A percentile compares a stretch with the other conserved stretches of the same genome.
Conservation (phyloP, 257 asterid species). For the Solanum arcanum region DNA sequence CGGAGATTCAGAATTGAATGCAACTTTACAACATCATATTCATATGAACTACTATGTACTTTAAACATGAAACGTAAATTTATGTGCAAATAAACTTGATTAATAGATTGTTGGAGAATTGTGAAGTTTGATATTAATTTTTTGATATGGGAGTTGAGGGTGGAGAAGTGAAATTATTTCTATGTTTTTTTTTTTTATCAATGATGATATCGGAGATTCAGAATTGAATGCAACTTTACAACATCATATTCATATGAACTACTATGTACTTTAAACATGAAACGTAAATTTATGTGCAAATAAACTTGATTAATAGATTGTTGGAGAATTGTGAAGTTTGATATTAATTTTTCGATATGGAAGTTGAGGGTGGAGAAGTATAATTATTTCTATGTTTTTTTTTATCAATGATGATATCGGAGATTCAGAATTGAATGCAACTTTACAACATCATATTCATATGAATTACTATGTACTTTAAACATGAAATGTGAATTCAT, state of each 20-base stretch:
- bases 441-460: too few species aligned
- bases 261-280: too few species aligned
- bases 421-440: too few species aligned
- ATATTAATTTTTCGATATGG: conserved; percentile 11
- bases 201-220: background rate
- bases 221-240: background rate
- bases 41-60: too few species aligned
- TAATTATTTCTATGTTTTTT: too few species aligned
- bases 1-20: too few species aligned
- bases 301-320: background rate
- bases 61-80: background rate
- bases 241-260: background rate
- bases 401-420: too few species aligned
- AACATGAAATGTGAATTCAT: background rate
- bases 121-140: conserved; percentile 34
- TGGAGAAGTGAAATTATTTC: background rate
- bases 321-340: conserved; percentile 27
- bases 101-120: conserved; percentile 7
- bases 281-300: background rate
- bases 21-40: too few species aligned
- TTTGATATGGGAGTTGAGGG: background rate
- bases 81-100: background rate
- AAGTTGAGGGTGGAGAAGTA: background rate
- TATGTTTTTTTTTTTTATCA: background rate
- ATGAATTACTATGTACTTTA: background rate